Evolutionary conservation across 345 rosid genomes (phyloP), one percentile per base, ranked within the genome.

Genomic region (Diplotaxis tenuifolia): DNA sequence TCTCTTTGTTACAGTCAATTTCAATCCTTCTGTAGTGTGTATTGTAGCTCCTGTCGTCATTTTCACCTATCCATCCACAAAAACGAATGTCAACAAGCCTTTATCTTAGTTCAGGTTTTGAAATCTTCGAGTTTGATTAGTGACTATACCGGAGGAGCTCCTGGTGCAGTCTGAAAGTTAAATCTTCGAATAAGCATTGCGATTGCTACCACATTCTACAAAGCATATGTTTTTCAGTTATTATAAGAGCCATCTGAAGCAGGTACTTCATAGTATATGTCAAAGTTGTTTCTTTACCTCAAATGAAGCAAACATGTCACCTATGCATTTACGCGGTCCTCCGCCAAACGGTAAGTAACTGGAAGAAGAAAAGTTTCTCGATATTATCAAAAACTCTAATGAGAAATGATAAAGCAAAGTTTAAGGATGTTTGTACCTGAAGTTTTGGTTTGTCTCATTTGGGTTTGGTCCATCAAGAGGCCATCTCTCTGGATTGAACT

Each of bases 281-380:
- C 6, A 29, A n/a, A n/a, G 60, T 32, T 70, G 56, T 52, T 18
- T 53, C 21, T 72, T 6, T 42, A 91, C 98, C 98, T 94, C 98
- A 73, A 88, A 94, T 0, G 96, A 56, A 15, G 97, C 98, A 14
- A 94, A 94, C 95, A 94, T 88, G 78, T 94, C 98, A 5, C 98
- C 98, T 8, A 94, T 81, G 50, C 98, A 94, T 86, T 94, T 94
- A 72, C 96, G 79, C 1, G 90, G 98, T 72, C 98, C 98, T 70
- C 98, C 98, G 47, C 98, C 98, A 47, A 94, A 94, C 0, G 98
- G 97, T 83, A 94, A 87, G 87, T 94, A 94, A 82, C 98, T 94
- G 80, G 74, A n/a, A 77, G 53, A 73, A 61, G 54, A 61, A 22
- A 72, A 36, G 19, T 45, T 18, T 1, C 12, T 1, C 3, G 59